Base-by-base conservation (phyloP, 2,329 filamentous ascomycete species). In the Malbranchea zuffiana region DNA sequence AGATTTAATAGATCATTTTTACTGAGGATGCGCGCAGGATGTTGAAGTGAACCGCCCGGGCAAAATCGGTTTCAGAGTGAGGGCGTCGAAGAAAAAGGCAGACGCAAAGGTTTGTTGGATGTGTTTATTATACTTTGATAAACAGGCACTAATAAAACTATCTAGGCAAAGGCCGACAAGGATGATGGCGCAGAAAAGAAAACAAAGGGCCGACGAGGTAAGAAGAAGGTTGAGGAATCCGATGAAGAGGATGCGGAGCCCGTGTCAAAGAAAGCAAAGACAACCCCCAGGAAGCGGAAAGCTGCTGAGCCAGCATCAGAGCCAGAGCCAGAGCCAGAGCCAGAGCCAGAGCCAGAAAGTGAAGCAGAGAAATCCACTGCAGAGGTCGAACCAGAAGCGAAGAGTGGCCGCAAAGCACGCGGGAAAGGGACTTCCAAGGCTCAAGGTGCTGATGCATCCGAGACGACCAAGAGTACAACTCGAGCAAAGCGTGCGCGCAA, bases 11-110 rank as follows among this genome's bases (percentile, higher is more conserved):
- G 10, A 25, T 2, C 18, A 19, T 30, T 17, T 23, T 16, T 23
- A 21, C 23, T 16, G 23, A 11, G 32, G 27, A 28, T 32, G 19
- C 50, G 42, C 34, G 3, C 47, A 90, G 82, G 83, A 92, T 47
- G 65, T 74, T 3, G 80, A 82, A 52, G 72, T 75, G 62, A 92
- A 90, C 54, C 68, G 72, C 13, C 78, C 74, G 3, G 81, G 81
- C 11, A 66, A 69, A 49, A 70, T 64, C 41, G 79, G 80, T 16
- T 82, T 81, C 52, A 75, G 74, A 23, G 50, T 52, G 29, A 55
- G 55, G 12, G 55, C 44, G 18, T 47, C 54, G 3, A 59, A 59
- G 47, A 56, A 60, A 43, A 53, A 40, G 25, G 46, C 30, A 32
- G 41, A 30, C 31, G 32, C 17, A 21, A 25, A 34, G 29, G 32